Evolutionary conservation across 2,329 filamentous ascomycete species (phyloP).

Genomic region (Gnomoniopsis smithogilvyi): DNA sequence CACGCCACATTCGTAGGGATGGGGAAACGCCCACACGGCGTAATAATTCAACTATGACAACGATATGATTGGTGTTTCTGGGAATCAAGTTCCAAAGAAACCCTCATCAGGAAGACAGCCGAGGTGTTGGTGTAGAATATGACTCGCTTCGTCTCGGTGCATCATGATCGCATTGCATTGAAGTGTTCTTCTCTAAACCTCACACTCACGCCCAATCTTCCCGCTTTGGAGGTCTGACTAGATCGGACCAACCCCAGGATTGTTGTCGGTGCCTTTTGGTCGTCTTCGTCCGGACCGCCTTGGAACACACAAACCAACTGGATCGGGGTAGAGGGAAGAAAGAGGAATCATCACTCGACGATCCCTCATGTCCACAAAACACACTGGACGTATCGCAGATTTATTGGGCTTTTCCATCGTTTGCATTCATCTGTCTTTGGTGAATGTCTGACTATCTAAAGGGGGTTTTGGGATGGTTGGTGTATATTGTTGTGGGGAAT

Average conservation of each 20-base stretch:
- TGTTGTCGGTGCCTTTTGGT: not conserved
- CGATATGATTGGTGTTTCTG: not conserved
- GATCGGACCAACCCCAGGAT: not conserved
- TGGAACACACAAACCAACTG: not conserved
- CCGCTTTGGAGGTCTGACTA: not conserved
- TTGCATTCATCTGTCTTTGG: conserved; percentile 4
- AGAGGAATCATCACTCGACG: conserved; percentile 13
- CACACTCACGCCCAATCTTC: not conserved
- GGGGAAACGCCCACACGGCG: not conserved
- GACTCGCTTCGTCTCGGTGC: not conserved
- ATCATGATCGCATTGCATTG: conserved; percentile 15
- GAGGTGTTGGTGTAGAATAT: not conserved
- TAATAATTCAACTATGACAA: not conserved
- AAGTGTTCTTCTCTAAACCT: conserved; percentile 7
- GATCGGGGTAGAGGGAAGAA: not conserved
- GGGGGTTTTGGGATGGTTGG: not conserved
- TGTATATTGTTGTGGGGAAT: not conserved
- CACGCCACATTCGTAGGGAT: no score
- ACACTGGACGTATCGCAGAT: conserved; percentile 8
- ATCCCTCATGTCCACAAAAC: conserved; percentile 1
- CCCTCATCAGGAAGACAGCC: not conserved
- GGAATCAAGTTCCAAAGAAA: not conserved
- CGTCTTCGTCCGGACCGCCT: no score
- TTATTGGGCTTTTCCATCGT: not conserved
- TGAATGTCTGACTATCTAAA: conserved; percentile 4